These are phyloP conservation scores for Wilhelminamyces savonicus DNA, from an alignment of 805 yeast species.

Conservation along the genomic window DNA sequence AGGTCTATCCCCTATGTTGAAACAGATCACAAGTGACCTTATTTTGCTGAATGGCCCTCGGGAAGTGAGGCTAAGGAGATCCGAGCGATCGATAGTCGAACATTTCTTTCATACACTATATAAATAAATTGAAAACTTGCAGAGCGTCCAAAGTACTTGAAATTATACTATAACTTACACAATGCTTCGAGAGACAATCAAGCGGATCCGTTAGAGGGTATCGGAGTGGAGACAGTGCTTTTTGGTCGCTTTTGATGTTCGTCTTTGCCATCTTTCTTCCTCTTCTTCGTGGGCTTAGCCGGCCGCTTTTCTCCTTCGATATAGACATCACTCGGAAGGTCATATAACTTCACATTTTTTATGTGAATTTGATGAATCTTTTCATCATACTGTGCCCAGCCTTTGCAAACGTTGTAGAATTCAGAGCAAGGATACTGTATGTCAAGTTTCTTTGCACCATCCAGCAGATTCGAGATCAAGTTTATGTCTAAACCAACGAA, in stretches of 20 bases:
- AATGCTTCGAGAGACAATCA: too few species aligned
- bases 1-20: too few species aligned
- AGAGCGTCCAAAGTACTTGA: too few species aligned
- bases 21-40: too few species aligned
- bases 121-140: too few species aligned
- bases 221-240: constrained; percentile 7
- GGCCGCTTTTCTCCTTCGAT: constrained; percentile 75
- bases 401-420: constrained; percentile 73
- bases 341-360: constrained; percentile 69
- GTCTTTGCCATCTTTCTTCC: constrained; percentile 13
- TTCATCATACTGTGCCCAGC: constrained; percentile 63
- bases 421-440: constrained; percentile 88
- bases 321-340: constrained; percentile 80
- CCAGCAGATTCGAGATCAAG: constrained; percentile 23
- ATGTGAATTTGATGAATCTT: constrained; percentile 55
- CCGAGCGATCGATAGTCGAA: too few species aligned
- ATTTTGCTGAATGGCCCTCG: too few species aligned
- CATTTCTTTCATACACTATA: too few species aligned
- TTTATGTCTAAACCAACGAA: constrained; percentile 71
- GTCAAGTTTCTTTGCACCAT: constrained; percentile 62
- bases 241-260: constrained; percentile 16
- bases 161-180: too few species aligned
- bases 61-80: too few species aligned
- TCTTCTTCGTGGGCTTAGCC: constrained; percentile 42
- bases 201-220: too few species aligned